Evolutionary conservation across 2,329 filamentous ascomycete species (phyloP).

Genomic region (Tolypocladium endophyticum): DNA sequence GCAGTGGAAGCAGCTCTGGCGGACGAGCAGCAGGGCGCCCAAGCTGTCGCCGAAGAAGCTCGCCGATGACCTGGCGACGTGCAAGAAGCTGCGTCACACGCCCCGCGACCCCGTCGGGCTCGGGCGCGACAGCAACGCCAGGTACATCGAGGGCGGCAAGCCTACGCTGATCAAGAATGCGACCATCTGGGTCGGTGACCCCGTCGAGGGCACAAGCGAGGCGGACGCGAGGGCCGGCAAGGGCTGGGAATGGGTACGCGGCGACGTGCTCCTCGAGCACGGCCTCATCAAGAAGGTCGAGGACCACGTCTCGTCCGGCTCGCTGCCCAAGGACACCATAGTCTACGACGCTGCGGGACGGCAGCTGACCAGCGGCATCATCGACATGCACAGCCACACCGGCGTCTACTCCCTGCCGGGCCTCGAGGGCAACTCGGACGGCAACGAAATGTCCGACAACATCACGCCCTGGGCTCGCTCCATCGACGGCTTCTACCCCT

Average conservation of each 20-base stretch:
- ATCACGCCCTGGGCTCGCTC: constrained; percentile 59
- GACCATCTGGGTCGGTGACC: constrained; percentile 56
- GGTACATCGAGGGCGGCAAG: constrained; percentile 46
- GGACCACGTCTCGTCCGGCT: constrained; percentile 26
- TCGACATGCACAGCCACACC: constrained; percentile 63
- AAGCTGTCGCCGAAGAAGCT: constrained; percentile 42
- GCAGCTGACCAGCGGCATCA: constrained; percentile 54
- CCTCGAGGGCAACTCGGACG: constrained; percentile 44
- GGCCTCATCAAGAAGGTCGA: constrained; percentile 50
- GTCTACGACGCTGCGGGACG: constrained; percentile 50
- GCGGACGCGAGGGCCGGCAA: constrained; percentile 46
- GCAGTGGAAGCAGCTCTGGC: constrained; percentile 33
- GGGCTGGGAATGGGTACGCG: constrained; percentile 47
- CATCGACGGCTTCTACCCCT: constrained; percentile 53
- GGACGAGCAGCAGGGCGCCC: constrained; percentile 13
- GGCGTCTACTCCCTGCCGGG: constrained; percentile 48
- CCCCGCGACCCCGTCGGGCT: constrained; percentile 44
- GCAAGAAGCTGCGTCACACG: constrained; percentile 41
- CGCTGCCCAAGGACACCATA: constrained; percentile 34
- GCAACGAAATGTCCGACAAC: constrained; percentile 53
- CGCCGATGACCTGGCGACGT: constrained; percentile 41
- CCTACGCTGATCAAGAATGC: constrained; percentile 57
- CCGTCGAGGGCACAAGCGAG: constrained; percentile 34
- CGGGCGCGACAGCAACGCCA: constrained; percentile 48
- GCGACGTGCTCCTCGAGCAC: constrained; percentile 51